A percentile compares a stretch with the other conserved stretches of the same genome.
Conservation (phyloP, 2,329 filamentous ascomycete genomes). For the Arthrinium phaeospermum region DNA sequence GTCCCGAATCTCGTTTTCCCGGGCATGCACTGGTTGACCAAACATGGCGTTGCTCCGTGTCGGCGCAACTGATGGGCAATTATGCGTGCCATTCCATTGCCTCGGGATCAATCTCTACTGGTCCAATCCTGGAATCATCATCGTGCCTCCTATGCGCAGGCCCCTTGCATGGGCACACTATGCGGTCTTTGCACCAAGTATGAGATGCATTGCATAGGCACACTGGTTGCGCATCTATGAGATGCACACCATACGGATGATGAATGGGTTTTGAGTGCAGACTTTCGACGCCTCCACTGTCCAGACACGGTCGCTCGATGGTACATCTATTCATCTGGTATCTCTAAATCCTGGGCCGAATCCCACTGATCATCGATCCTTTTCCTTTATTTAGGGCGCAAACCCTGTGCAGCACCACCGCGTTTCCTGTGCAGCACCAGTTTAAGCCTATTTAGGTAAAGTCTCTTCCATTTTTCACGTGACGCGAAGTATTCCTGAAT, state of each 20-base stretch:
- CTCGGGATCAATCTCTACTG: background rate
- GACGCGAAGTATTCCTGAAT: too few relatives aligned
- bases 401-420: too few relatives aligned
- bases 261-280: background rate
- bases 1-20: background rate
- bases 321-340: background rate
- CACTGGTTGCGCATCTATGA: background rate
- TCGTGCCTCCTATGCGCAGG: background rate
- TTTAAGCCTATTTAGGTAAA: too few relatives aligned
- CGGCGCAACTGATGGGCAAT: background rate
- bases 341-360: background rate
- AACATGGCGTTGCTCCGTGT: background rate
- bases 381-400: too few relatives aligned
- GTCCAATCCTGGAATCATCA: background rate
- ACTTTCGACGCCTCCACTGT: background rate
- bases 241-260: background rate
- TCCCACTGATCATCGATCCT: background rate
- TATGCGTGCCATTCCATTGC: background rate
- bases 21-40: background rate
- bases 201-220: background rate
- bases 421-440: too few relatives aligned
- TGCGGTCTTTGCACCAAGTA: background rate
- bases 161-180: background rate
- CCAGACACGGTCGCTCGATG: background rate
- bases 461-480: too few relatives aligned